Conservation (phyloP, 495 filamentous ascomycete genomes). For the Corynascus novoguineensis region DNA sequence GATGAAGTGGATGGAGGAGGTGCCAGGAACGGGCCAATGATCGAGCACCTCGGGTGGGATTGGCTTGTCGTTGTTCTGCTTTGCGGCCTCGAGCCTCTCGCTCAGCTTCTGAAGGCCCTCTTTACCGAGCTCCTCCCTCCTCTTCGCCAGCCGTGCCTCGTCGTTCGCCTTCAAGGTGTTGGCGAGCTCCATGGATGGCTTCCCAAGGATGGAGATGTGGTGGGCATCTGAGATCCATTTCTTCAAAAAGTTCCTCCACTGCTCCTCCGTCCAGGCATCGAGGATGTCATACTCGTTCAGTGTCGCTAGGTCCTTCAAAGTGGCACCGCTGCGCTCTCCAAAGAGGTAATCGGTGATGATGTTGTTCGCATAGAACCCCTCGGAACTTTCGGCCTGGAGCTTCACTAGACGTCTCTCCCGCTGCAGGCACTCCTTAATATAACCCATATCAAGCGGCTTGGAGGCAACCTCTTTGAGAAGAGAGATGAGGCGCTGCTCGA, state of each 20-base stretch:
- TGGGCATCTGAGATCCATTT: constrained; percentile 81
- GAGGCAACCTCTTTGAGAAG: constrained; percentile 72
- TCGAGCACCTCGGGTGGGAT: constrained; percentile 73
- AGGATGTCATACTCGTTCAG: constrained; percentile 71
- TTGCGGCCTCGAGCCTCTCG: constrained; percentile 71
- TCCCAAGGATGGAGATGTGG: constrained; percentile 84
- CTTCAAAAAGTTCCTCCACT: constrained; percentile 77
- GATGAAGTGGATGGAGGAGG: constrained; percentile 89
- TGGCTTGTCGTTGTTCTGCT: constrained; percentile 72
- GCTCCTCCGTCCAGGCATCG: constrained; percentile 68
- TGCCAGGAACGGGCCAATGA: constrained; percentile 72
- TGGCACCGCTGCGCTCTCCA: constrained; percentile 77
- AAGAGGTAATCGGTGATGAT: constrained; percentile 91
- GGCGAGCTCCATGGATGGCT: constrained; percentile 65
- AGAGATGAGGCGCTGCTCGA: constrained; percentile 80
- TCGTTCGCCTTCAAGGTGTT: constrained; percentile 70
- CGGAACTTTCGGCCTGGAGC: constrained; percentile 69
- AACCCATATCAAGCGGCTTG: constrained; percentile 79
- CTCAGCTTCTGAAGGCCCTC: constrained; percentile 61
- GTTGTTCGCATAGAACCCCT: constrained; percentile 67
- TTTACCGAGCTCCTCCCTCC: constrained; percentile 45
- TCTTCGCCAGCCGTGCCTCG: constrained; percentile 50
- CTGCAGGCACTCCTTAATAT: constrained; percentile 78
- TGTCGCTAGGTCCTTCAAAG: constrained; percentile 60
- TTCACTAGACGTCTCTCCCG: constrained; percentile 73